Evolutionary conservation across 805 yeast species (phyloP), one percentile per base, ranked within the genome.

Genomic region (Lachancea cidri): DNA sequence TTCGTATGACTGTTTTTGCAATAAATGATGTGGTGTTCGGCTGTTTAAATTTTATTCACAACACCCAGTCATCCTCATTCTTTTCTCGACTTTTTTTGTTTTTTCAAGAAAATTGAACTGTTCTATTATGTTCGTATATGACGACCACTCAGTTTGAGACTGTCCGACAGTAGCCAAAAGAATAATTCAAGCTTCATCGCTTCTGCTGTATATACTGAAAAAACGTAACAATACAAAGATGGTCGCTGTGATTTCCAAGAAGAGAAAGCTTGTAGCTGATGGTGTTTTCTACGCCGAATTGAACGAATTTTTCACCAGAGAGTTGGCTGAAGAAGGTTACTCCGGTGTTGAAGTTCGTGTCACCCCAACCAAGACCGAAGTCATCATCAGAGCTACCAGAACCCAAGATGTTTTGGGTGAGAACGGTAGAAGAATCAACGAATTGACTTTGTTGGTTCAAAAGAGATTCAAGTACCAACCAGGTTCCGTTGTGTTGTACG

Each of bases 271-370:
- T 70, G 98, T 93, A 71, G 96, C 96, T 75, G 98, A 93, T 82
- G 98, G 98, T 86, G 98, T 93, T 67, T 87, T 93, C 83, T 93
- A 83, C 95, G 98, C 98, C 74, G 98, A 93, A 80, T 79, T 93
- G 70, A 93, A 93, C 83, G 98, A 93, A 80, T 93, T 93, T 93
- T 93, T 93, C 88, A 87, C 97, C 82, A 91, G 98, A 81, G 98
- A 93, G 77, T 85, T 93, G 69, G 96, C 98, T 65, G 98, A 93
- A 80, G 96, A 93, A 77, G 98, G 98, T 72, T 93, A 93, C 83
- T 93, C 98, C 66, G 98, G 98, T 79, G 96, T 93, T 68, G 98
- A 93, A 79, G 96, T 93, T 72, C 86, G 98, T 79, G 86, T 86
- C 68, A 87, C 97, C 70, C 93, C 97, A 73, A 75, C 91, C 79